Evolutionary conservation across 2,329 filamentous ascomycete species (phyloP), one percentile per base, ranked within the genome.

Genomic region (Periglandula ipomoeae): DNA sequence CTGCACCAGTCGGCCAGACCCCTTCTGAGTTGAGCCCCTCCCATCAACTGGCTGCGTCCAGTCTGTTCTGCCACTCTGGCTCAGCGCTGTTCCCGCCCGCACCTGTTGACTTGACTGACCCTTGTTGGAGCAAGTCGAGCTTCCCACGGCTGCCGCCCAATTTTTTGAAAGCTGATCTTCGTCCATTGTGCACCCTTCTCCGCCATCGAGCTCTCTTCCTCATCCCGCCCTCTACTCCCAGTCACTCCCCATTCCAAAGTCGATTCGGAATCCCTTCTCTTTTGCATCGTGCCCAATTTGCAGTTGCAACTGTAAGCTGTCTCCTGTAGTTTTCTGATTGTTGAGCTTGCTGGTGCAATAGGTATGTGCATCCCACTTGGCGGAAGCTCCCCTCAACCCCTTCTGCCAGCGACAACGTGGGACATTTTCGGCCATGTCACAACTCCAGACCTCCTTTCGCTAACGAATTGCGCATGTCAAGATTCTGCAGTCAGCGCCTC

Each of bases 141-240:
- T 56, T 52, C 38, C 22, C 50, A 49, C 50, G 50, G 22, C 48
- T 27, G 44, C 47, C 40, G 49, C 54, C 54, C 50, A 53, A 53
- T 32, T 50, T 56, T 56, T 55, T 49, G 55, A 56, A 49, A 47
- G 53, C 55, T 53, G 49, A 49, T 34, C 26, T 44, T 45, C 23
- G 24, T 10, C 37, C 30, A 15, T 32, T 8, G 30, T 32, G 30
- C 46, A 32, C 46, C 50, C 41, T 49, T 43, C 35, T 53, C 50
- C 45, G 45, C 46, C 46, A 48, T 50, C 40, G 32, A 48, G 32
- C 49, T 51, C 34, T 41, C 26, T 35, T 39, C 32, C 43, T 26
- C 37, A 44, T 46, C 23, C 49, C 32, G 38, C 34, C n/a, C 17
- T 44, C 39, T 11, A 37, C 23, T 30, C 41, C 22, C 34, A 22